phyloP scores from a whole-genome alignment of 1,139 yeast genomes.

The Pneumocystis murina region DNA sequence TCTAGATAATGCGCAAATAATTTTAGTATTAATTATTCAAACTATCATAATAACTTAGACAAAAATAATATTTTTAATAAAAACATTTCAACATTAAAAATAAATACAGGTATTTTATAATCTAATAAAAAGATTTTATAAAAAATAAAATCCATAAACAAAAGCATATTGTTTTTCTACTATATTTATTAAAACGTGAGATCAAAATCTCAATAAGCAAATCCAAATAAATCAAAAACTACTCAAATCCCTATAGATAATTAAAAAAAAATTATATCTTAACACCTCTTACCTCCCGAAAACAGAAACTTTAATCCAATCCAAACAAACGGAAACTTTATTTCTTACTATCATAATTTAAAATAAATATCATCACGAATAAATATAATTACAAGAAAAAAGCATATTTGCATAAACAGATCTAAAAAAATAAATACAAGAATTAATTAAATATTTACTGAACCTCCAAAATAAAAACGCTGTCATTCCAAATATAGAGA shows the following conservation, averaged over 20 bases:
- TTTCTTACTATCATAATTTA: not conserved
- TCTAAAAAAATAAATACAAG: not conserved
- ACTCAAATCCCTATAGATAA: not conserved
- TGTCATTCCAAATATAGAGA: slow-evolving; percentile 68
- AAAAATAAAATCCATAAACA: not conserved
- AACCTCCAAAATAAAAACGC: slow-evolving; percentile 91
- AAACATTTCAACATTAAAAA: not conserved
- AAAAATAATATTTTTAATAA: not conserved
- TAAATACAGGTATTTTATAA: not conserved
- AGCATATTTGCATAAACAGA: not conserved
- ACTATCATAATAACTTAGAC: no score
- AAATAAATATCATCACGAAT: not conserved
- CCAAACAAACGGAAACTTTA: not conserved
- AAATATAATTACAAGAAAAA: not conserved
- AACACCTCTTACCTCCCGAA: not conserved
- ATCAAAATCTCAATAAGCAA: not conserved
- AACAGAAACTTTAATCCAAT: not conserved
- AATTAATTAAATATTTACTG: slow-evolving; percentile 19
- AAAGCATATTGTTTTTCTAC: not conserved
- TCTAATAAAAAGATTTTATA: not conserved
- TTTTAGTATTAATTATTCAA: no score
- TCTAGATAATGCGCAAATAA: no score
- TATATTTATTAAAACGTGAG: not conserved
- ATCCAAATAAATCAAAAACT: not conserved
- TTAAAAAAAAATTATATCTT: not conserved